These are phyloP conservation scores for Nothophaeocryptopus gaeumannii DNA, from an alignment of 2,329 filamentous ascomycete genomes.

Conservation along the genomic window DNA sequence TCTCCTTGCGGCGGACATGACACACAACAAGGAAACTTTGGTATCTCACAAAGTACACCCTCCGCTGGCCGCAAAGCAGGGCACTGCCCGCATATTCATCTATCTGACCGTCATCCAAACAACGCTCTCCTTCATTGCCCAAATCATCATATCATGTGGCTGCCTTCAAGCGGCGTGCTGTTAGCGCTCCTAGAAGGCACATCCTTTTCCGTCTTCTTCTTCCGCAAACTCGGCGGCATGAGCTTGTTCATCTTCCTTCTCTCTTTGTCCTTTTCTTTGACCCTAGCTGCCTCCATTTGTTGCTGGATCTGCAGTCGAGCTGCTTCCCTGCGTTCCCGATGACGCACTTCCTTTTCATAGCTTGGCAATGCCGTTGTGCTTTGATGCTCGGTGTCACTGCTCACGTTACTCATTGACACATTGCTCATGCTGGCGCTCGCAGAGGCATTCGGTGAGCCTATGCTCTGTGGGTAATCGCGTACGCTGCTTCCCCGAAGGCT, in stretches of 20 bases:
- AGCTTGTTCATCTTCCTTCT: constrained; percentile 41
- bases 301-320: constrained; percentile 33
- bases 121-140: no score
- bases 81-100: no score
- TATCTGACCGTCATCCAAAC: no score
- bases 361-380: constrained; percentile 34
- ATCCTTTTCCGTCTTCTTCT: constrained; percentile 35
- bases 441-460: constrained; percentile 19
- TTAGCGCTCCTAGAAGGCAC: constrained; percentile 21
- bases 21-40: no score
- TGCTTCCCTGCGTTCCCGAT: constrained; percentile 32
- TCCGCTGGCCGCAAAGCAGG: no score
- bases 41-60: no score
- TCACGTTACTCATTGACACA: constrained; percentile 31
- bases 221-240: constrained; percentile 37
- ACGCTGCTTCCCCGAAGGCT: constrained; percentile 23
- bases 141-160: constrained; percentile 3
- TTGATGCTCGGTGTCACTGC: constrained; percentile 34
- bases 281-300: constrained; percentile 33
- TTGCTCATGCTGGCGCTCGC: constrained; percentile 31
- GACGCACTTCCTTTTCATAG: constrained; percentile 34
- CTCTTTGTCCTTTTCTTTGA: constrained; percentile 37
- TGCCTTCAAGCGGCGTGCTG: constrained; percentile 15
- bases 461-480: constrained; percentile 17
- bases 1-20: no score